A percentile compares a stretch with the other conserved stretches of the same genome.
phyloP scores from a whole-genome alignment of 163 green algal genomes.

The Scenedesmus sp. region DNA sequence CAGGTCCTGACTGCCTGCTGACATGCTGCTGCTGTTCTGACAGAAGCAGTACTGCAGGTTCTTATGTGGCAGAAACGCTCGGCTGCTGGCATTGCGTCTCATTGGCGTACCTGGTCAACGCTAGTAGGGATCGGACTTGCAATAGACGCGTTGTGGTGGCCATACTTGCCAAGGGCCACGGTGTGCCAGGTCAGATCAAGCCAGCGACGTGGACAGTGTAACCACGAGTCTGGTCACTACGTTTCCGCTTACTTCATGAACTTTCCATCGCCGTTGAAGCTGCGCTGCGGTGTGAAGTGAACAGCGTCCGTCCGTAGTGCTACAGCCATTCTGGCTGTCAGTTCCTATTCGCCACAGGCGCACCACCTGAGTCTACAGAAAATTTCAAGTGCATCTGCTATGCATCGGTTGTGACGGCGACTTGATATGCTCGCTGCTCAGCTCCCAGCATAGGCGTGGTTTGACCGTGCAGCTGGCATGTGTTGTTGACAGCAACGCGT shows the following conservation, averaged over 20 bases:
- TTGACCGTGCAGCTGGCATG: slow-evolving; percentile 7
- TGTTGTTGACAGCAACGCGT: neutral
- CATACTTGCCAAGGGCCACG: neutral
- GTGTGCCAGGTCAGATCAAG: slow-evolving; percentile 8
- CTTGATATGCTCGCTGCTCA: neutral
- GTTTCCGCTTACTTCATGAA: neutral
- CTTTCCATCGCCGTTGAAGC: neutral
- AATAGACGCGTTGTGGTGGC: neutral
- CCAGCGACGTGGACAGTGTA: neutral
- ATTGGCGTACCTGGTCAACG: neutral
- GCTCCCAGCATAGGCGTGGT: neutral
- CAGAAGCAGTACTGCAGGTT: neutral
- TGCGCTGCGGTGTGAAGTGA: neutral
- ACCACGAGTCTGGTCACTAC: neutral
- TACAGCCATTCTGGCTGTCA: neutral
- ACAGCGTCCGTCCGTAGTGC: neutral
- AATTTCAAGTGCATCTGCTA: too few species aligned
- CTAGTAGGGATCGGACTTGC: neutral
- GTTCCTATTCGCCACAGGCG: neutral
- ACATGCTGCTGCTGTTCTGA: neutral
- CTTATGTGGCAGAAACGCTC: neutral
- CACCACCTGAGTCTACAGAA: too few species aligned
- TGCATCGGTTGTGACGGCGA: too few species aligned
- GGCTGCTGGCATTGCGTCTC: neutral
- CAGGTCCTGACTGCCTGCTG: too few species aligned